Evolutionary conservation across 2,329 filamentous ascomycete species (phyloP).

Genomic region (Cercospora beticola): DNA sequence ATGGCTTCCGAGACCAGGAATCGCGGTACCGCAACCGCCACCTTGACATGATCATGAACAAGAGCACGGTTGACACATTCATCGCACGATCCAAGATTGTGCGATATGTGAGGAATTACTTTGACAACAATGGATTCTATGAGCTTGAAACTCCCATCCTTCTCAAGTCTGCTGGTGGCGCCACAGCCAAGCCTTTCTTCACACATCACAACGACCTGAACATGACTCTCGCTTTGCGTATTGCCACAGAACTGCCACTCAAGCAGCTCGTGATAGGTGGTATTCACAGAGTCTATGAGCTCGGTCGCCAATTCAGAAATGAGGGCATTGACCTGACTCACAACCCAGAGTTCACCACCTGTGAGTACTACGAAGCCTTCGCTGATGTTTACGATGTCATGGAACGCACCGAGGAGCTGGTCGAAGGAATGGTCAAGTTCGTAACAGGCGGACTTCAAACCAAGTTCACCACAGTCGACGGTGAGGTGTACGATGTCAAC

Average conservation of each 20-base stretch:
- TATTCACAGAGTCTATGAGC: slow-evolving; percentile 90
- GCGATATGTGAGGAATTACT: slow-evolving; percentile 82
- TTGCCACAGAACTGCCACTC: slow-evolving; percentile 92
- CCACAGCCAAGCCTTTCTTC: slow-evolving; percentile 90
- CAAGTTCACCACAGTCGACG: slow-evolving; percentile 79
- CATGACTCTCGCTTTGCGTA: slow-evolving; percentile 91
- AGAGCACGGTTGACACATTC: slow-evolving; percentile 78
- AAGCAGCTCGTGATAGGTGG: slow-evolving; percentile 96
- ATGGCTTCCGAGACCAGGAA: slow-evolving; percentile 93
- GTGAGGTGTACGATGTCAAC: slow-evolving; percentile 87
- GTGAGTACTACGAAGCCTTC: slow-evolving; percentile 94
- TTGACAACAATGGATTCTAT: slow-evolving; percentile 80
- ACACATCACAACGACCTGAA: slow-evolving; percentile 96
- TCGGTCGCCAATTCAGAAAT: slow-evolving; percentile 94
- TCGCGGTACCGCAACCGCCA: slow-evolving; percentile 90
- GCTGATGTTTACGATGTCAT: slow-evolving; percentile 85
- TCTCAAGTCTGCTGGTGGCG: slow-evolving; percentile 91
- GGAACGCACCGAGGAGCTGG: slow-evolving; percentile 87
- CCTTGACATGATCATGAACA: slow-evolving; percentile 96
- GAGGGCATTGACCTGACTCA: slow-evolving; percentile 90
- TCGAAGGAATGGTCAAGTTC: slow-evolving; percentile 84
- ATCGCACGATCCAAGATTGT: slow-evolving; percentile 84
- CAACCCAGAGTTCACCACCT: slow-evolving; percentile 97
- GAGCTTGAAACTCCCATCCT: slow-evolving; percentile 98
- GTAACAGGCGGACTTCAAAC: slow-evolving; percentile 63